phyloP scores from a whole-genome alignment of 2,329 filamentous ascomycete genomes.

The Hymenoscyphus occultus region DNA sequence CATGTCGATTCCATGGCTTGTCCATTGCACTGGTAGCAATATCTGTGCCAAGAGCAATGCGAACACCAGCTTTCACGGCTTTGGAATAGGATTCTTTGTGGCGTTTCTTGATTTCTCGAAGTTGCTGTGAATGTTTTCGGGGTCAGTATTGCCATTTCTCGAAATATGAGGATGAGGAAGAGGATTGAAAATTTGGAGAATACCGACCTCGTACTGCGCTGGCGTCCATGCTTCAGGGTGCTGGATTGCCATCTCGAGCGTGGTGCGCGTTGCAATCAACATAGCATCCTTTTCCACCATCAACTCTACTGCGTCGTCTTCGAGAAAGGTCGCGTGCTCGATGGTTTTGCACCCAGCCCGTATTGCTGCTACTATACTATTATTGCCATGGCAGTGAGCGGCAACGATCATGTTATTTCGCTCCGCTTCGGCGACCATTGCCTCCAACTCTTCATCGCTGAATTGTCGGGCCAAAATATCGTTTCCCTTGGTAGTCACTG shows the following conservation, averaged over 20 bases:
- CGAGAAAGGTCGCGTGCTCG: constrained; percentile 48
- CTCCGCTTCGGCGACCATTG: constrained; percentile 44
- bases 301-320: constrained; percentile 43
- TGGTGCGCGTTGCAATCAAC: constrained; percentile 44
- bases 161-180: background rate
- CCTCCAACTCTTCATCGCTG: constrained; percentile 43
- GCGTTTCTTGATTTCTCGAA: constrained; percentile 2
- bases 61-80: constrained; percentile 44
- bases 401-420: constrained; percentile 42
- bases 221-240: constrained; percentile 35
- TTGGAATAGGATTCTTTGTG: constrained; percentile 38
- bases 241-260: constrained; percentile 41
- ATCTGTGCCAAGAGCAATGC: constrained; percentile 49
- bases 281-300: constrained; percentile 47
- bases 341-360: constrained; percentile 45
- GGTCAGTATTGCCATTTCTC: background rate
- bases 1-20: constrained; percentile 36
- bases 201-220: constrained; percentile 24
- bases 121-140: background rate
- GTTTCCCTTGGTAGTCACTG: constrained; percentile 31
- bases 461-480: constrained; percentile 45
- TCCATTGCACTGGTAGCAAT: constrained; percentile 36
- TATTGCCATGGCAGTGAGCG: constrained; percentile 46
- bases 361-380: constrained; percentile 46
- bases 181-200: background rate